phyloP scores from a whole-genome alignment of 306 rosid genomes.

The Vicia sativa region DNA sequence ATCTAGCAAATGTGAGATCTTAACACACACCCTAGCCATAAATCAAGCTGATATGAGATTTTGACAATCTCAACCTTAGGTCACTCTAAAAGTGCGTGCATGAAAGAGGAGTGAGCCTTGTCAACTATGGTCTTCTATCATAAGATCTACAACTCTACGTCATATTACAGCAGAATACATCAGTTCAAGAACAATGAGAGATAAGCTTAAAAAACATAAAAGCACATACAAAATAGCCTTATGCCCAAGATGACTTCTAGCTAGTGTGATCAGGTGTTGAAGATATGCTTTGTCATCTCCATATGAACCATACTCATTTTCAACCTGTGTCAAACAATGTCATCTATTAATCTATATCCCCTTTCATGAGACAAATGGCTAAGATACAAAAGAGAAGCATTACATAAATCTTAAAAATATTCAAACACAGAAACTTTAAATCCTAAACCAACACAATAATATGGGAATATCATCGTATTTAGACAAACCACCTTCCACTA shows the following conservation, averaged over 20 bases:
- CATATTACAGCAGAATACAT: conserved; percentile 24
- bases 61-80: background rate
- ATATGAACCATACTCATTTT: conserved; percentile 89
- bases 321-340: conserved; percentile 68
- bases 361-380: conserved; percentile 28
- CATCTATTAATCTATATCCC: conserved; percentile 19
- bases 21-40: background rate
- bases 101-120: background rate
- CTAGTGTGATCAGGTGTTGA: conserved; percentile 67
- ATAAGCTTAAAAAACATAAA: conserved; percentile 38
- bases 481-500: conserved; percentile 23
- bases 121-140: background rate
- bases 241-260: conserved; percentile 76
- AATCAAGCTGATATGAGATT: conserved; percentile 1
- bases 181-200: conserved; percentile 22
- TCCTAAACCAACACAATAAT: conserved; percentile 19
- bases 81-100: background rate
- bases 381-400: conserved; percentile 23
- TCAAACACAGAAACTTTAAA: conserved; percentile 13
- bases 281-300: conserved; percentile 86
- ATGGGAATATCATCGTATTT: conserved; percentile 1
- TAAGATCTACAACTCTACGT: conserved; percentile 2
- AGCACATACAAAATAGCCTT: conserved; percentile 73
- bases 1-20: background rate
- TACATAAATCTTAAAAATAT: conserved; percentile 24